Percentiles rank a stretch among this genome's conserved stretches.
These are phyloP conservation scores for Periconia sp. DNA, from an alignment of 2,329 filamentous ascomycete species.

Conservation along the genomic window DNA sequence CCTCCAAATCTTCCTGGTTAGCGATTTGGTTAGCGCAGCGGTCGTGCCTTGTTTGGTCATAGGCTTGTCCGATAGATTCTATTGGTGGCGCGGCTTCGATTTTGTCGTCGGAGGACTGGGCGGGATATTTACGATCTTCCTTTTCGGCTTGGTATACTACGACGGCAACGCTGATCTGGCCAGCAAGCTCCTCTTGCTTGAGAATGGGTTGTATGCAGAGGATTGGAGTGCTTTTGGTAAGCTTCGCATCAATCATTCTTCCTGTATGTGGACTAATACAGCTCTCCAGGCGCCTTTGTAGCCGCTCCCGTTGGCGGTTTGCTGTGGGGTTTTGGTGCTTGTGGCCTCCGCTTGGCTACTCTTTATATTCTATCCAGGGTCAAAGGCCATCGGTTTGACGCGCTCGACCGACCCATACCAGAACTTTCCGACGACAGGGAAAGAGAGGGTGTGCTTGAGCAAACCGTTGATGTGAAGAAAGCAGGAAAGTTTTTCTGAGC, in stretches of 20 bases:
- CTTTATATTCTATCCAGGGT: slow-evolving; percentile 61
- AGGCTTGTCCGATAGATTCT: slow-evolving; percentile 65
- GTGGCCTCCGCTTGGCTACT: slow-evolving; percentile 60
- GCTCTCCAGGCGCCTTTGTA: slow-evolving; percentile 64
- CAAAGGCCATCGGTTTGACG: slow-evolving; percentile 65
- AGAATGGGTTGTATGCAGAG: slow-evolving; percentile 71
- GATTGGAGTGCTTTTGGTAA: slow-evolving; percentile 80
- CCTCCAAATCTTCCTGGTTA: slow-evolving; percentile 80
- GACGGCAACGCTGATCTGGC: slow-evolving; percentile 66
- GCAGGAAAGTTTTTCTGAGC: slow-evolving; percentile 39
- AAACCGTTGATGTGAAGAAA: slow-evolving; percentile 22
- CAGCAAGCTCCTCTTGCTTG: slow-evolving; percentile 68
- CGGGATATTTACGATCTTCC: slow-evolving; percentile 76
- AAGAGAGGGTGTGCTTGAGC: slow-evolving; percentile 26
- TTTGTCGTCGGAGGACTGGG: slow-evolving; percentile 77
- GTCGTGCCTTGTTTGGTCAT: slow-evolving; percentile 74
- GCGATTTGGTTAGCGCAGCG: slow-evolving; percentile 75
- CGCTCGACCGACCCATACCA: slow-evolving; percentile 56
- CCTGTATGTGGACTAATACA: not conserved
- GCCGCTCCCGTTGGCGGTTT: slow-evolving; percentile 76
- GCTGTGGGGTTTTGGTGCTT: slow-evolving; percentile 68
- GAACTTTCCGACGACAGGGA: slow-evolving; percentile 28
- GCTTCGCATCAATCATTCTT: slow-evolving; percentile 1
- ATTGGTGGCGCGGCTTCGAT: slow-evolving; percentile 80
- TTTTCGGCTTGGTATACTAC: slow-evolving; percentile 80